Evolutionary conservation across 768 basidiomycete genomes (phyloP), one percentile per base, ranked within the genome.

Genomic region (Pulveroboletus sp.): DNA sequence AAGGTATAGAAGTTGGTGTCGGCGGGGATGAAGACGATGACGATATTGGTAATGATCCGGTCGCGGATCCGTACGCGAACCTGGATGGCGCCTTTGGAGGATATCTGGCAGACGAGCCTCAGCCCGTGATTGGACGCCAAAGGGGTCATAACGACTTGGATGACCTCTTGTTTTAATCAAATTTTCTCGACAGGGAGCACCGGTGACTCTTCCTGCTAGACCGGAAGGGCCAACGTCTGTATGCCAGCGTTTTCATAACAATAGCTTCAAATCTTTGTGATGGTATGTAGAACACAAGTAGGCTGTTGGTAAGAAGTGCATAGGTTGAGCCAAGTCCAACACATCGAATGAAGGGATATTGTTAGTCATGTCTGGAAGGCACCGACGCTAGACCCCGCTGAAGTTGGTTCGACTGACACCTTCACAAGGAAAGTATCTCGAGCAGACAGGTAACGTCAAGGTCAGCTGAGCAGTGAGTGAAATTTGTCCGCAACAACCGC

Each of bases 31-130:
- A 70, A 32, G 76, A 78, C 39, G 75, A 77, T 35, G 75, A 66
- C 32, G 72, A 71, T 15, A 65, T 70, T 31, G 66, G 67, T 47
- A 60, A 58, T 13, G 60, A 63, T 36, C 58, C 60, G 45, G 50
- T 47, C 15, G 50, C 60, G 9, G 91, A 94, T 69, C 91, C 91
- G 21, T 96, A 96, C 65, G 90, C 89, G 6, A 85, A 85, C 54
- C 69, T 96, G 47, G 87, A 77, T 57, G 78, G 80, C 35, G 88
- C 86, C 43, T 90, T 93, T 59, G 82, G 83, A 15, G 81, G 77
- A 56, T 88, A 89, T 59, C 48, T 79, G 37, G 82, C 80, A 24
- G 89, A 93, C 66, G 76, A 80, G 61, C 90, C 91, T 39, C 76
- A 75, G 46, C 83, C 88, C 44, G 74, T 85, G 71, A 67, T 62